Evolutionary conservation across 352 stramenopile species (phyloP), one percentile per base, ranked within the genome.

Genomic region (Aphanomyces astaci): DNA sequence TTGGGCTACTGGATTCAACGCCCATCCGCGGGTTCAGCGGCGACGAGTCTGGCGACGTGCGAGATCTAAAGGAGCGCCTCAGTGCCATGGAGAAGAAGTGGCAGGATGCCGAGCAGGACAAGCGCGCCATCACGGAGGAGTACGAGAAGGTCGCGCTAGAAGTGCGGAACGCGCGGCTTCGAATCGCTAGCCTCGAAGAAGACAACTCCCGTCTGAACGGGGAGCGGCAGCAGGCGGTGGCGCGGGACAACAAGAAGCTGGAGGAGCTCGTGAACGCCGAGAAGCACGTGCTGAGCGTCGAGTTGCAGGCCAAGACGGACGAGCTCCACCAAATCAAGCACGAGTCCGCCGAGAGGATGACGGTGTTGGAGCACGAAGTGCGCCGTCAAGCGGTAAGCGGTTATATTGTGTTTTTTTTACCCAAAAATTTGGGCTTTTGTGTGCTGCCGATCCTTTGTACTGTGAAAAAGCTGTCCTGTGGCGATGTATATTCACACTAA

Each of bases 161-260:
- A 27, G 78, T 90, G 39, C 72, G 76, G 31, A 72, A 76, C 19
- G 64, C 89, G 5, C 72, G 68, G 4, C 69, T 77, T 10, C 80
- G 80, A 52, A 84, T 81, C 62, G 65, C 74, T 11, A 64, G 56
- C n/a, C 70, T 94, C 0, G 74, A 88, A 64, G 77, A 78, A 15
- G 86, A 92, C 51, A 85, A 83, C 11, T 76, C 88, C 46, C 86
- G 90, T 63, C 75, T 94, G 9, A 71, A 87, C 28, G 74, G 65
- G 19, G 86, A 92, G 55, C 80, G 84, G 19, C 84, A 93, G 67
- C 86, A 78, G 31, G 89, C 84, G 9, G 77, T 92, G 15, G 82
- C 83, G 30, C 78, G 83, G 33, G 84, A 93, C 74, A 92, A 94
- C 76, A 89, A 91, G 46, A 94, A 94, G 72, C 89, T 94, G 63